A percentile compares a stretch with the other conserved stretches of the same genome.
These are phyloP conservation scores for Pseudognaphalium luteoalbum DNA, from an alignment of 129 eudicot species.

Conservation along the genomic window DNA sequence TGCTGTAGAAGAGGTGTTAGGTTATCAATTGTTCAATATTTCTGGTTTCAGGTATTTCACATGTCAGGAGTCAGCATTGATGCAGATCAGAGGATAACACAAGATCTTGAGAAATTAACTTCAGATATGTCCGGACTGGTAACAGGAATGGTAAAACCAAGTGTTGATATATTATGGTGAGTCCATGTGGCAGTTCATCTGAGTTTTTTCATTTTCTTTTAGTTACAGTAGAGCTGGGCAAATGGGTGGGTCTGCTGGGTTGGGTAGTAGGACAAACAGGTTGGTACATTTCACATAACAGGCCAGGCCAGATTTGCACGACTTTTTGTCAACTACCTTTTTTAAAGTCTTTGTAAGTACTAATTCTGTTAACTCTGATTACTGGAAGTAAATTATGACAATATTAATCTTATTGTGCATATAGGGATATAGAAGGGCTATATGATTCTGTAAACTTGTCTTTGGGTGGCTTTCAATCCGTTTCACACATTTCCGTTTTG, in stretches of 20 bases:
- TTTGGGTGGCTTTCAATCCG: background rate
- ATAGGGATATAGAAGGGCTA: background rate
- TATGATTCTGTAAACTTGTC: background rate
- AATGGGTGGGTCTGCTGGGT: too few species aligned
- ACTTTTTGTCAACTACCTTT: background rate
- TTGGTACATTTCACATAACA: too few species aligned
- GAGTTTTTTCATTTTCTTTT: background rate
- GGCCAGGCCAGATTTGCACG: background rate
- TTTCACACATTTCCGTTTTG: background rate
- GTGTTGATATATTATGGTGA: constrained; percentile 92
- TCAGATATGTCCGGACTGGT: constrained; percentile 84
- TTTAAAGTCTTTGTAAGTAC: background rate
- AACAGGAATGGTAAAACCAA: constrained; percentile 98
- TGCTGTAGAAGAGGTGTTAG: constrained; percentile 1
- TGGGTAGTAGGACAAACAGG: too few species aligned
- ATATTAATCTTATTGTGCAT: background rate
- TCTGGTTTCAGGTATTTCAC: constrained; percentile 69
- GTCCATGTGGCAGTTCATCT: constrained; percentile 30
- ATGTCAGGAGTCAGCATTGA: constrained; percentile 72
- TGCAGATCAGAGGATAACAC: constrained; percentile 96
- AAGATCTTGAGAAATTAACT: constrained; percentile 86
- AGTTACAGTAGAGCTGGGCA: background rate
- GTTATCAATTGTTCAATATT: constrained; percentile 2
- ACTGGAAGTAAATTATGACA: background rate
- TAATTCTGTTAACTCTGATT: background rate